Evolutionary conservation across 164 flowering plant genomes (phyloP), one percentile per base, ranked within the genome.

Genomic region (Liquidambar formosana): DNA sequence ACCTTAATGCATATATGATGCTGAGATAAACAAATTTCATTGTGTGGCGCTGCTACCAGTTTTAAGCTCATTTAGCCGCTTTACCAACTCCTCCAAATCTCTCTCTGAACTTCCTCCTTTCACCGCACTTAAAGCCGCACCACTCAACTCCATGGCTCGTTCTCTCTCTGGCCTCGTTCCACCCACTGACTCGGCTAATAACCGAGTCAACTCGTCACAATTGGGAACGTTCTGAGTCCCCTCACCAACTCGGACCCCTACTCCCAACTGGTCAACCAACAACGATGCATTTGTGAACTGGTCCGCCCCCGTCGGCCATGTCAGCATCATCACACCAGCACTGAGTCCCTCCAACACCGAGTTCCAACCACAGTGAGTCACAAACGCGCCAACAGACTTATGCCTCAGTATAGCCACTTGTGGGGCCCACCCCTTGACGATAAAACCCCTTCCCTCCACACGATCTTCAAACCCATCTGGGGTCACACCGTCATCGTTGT

Each of bases 341-440:
- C 19, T 33, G 11, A 78, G 19, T 23, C 73, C 75, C 49, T 78
- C 81, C 59, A 78, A 57, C 25, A 65, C 66, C 61, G 83, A 80
- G 68, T 80, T 80, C 83, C 83, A 77, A 8, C 83, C 80, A n/a
- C 78, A 74, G 57, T 80, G 83, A 23, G 80, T 80, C 70, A 80
- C 15, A 60, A 76, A 76, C 26, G 71, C 51, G 1, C 76, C 83
- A 12, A 71, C 71, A 2, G 83, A 73, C 8, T 48, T 44, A 64
- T 77, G 83, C 0, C 58, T 57, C 46, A 80, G 64, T 44, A 80
- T 77, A 21, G 46, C 47, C 66, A 59, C 73, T 41, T 83, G 86
- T 22, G 82, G 80, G 22, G 77, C 82, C 84, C 84, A 80, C 6
- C 79, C 84, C 38, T 48, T 70, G 2, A 79, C 53, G 21, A 82